phyloP scores from a whole-genome alignment of 805 yeast species.

The Wickerhamomyces subpelliculosus region DNA sequence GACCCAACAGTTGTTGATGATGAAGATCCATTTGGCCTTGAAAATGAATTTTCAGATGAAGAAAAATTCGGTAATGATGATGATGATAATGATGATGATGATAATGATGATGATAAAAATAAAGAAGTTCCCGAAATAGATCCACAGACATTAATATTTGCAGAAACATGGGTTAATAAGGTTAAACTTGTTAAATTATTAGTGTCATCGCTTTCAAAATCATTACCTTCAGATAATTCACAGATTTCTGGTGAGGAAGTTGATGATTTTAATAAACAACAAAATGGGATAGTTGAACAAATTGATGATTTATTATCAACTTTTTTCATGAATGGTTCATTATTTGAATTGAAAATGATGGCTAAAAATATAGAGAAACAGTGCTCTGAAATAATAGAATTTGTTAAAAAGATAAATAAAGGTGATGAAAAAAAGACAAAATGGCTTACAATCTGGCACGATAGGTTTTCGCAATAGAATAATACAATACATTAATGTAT shows the following conservation, averaged over 20 bases:
- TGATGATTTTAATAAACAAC: conserved; percentile 39
- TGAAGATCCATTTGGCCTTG: conserved; percentile 47
- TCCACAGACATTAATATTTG: conserved; percentile 31
- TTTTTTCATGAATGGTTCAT: conserved; percentile 34
- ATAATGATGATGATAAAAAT: conserved; percentile 24
- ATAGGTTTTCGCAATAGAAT: conserved; percentile 26
- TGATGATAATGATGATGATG: conserved; percentile 24
- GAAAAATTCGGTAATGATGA: conserved; percentile 24
- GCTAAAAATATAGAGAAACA: conserved; percentile 24
- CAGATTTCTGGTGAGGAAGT: conserved; percentile 32
- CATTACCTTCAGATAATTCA: conserved; percentile 39
- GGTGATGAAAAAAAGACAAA: conserved; percentile 44
- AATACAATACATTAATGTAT: neutral
- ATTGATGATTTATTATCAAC: conserved; percentile 57
- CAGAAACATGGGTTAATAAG: conserved; percentile 44
- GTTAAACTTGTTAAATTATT: conserved; percentile 52
- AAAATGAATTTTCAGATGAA: conserved; percentile 24
- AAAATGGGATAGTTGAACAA: conserved; percentile 34
- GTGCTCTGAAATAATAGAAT: conserved; percentile 10
- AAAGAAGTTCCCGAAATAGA: conserved; percentile 25
- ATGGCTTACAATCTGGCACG: conserved; percentile 51
- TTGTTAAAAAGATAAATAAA: conserved; percentile 39
- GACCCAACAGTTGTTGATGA: conserved; percentile 43
- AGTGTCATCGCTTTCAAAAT: conserved; percentile 49
- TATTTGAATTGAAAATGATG: conserved; percentile 20